Percentiles rank a stretch among this genome's conserved stretches.
phyloP scores from a whole-genome alignment of 306 rosid genomes.

The Prunus mume region DNA sequence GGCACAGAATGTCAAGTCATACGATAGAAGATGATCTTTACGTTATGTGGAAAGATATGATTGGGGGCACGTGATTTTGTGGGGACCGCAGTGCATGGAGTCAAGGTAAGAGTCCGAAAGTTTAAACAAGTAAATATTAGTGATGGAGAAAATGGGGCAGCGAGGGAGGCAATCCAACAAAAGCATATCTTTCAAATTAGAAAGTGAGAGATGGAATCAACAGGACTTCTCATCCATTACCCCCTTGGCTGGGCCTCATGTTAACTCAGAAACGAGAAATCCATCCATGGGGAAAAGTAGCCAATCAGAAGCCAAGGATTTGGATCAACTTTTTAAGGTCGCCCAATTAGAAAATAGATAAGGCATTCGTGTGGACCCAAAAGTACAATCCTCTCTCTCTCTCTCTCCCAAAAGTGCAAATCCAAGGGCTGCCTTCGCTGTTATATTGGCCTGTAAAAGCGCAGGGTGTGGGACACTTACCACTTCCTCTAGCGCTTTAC shows the following conservation, averaged over 20 bases:
- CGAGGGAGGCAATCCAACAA: conserved; percentile 16
- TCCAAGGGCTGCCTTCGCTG: conserved; percentile 9
- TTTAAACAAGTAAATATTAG: neutral
- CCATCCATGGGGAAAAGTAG: conserved; percentile 19
- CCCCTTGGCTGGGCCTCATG: conserved; percentile 6
- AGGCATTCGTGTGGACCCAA: conserved; percentile 48
- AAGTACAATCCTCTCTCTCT: conserved; percentile 32
- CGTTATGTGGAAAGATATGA: neutral
- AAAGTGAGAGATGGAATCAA: conserved; percentile 7
- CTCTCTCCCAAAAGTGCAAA: conserved; percentile 46
- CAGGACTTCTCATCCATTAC: conserved; percentile 29
- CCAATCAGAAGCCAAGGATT: conserved; percentile 42
- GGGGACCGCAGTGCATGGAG: too few relatives aligned
- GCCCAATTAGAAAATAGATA: conserved; percentile 60
- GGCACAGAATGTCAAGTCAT: neutral
- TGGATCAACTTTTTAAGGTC: conserved; percentile 41
- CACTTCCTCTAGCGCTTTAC: neutral
- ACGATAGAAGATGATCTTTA: too few relatives aligned
- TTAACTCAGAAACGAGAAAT: conserved; percentile 33
- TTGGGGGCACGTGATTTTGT: neutral
- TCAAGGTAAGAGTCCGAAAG: conserved; percentile 20
- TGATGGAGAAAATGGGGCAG: conserved; percentile 5
- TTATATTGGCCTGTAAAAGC: conserved; percentile 57
- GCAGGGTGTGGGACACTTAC: conserved; percentile 42
- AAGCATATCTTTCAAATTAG: conserved; percentile 27